Evolutionary conservation across 768 basidiomycete genomes (phyloP), one percentile per base, ranked within the genome.

Genomic region (Amanita thiersii): DNA sequence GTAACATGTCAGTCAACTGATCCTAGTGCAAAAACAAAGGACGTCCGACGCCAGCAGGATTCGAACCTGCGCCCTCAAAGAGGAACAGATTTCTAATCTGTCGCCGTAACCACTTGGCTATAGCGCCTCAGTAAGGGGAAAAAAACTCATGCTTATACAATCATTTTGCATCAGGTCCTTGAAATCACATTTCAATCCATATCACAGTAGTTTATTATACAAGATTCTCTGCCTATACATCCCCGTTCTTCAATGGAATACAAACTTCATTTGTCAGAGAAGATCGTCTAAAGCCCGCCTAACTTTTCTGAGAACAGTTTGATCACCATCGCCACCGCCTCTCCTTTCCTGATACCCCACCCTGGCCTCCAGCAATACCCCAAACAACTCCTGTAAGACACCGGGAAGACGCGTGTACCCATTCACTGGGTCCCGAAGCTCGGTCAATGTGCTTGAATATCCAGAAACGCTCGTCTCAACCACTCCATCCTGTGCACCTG

Each of bases 31-130:
- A n/a, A n/a, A n/a, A n/a, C n/a, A n/a, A n/a, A n/a, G n/a, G n/a
- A n/a, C n/a, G n/a, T n/a, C n/a, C 72, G 71, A 73, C 69, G 68
- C 69, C 72, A 71, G 70, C 72, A 72, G 71, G 71, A 73, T 63
- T 73, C 61, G 72, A 73, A 73, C 70, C 72, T 71, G 63, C 70
- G 72, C 72, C 63, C 71, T 63, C 64, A 65, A 66, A 72, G 63
- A 63, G 66, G 62, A 72, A 72, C 71, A 72, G 67, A 69, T 69
- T 47, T 73, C 72, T 73, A 76, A 74, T 77, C 76, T 76, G 72
- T 76, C 75, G 75, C 75, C 70, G 70, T 77, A 76, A 75, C 72
- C 72, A 75, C 73, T 77, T 75, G 68, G 74, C 74, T 75, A 75
- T 76, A 70, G 73, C 69, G 71, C 70, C 74, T 49, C 6, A n/a